These are phyloP conservation scores for Aspergillus steynii DNA, from an alignment of 495 filamentous ascomycete species.

Conservation along the genomic window DNA sequence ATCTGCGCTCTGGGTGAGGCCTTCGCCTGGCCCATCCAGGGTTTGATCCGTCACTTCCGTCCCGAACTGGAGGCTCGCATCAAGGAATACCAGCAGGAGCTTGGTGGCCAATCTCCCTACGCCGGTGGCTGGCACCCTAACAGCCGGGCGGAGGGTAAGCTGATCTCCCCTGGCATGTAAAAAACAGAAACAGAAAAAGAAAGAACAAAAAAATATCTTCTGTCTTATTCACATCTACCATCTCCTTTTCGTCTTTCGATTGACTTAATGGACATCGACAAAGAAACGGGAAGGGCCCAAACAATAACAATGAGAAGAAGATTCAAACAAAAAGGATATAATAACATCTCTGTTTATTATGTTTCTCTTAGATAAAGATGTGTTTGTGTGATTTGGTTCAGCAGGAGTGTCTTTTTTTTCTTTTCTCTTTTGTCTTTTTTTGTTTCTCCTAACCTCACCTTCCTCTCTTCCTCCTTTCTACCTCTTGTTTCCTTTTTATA, in stretches of 20 bases:
- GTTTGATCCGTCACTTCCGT: slow-evolving; percentile 95
- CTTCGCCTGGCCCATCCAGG: slow-evolving; percentile 98
- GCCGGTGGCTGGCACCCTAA: slow-evolving; percentile 89
- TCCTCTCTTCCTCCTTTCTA: background rate
- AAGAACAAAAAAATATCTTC: background rate
- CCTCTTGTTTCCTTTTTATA: slow-evolving; percentile 2
- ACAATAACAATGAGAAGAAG: background rate
- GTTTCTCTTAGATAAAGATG: slow-evolving; percentile 11
- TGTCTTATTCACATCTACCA: background rate
- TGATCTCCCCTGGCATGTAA: slow-evolving; percentile 79
- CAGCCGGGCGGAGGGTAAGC: slow-evolving; percentile 70
- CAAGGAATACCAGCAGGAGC: slow-evolving; percentile 64
- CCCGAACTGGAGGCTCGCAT: slow-evolving; percentile 92
- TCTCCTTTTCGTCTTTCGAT: background rate
- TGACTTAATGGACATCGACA: background rate
- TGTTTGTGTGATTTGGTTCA: background rate
- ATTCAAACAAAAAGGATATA: background rate
- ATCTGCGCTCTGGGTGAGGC: slow-evolving; percentile 98
- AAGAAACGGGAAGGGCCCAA: background rate
- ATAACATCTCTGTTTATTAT: background rate
- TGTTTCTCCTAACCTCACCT: background rate
- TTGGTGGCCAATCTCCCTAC: slow-evolving; percentile 60
- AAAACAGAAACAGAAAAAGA: slow-evolving; percentile 16
- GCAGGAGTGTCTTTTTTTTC: slow-evolving; percentile 9
- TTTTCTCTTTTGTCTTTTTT: slow-evolving; percentile 5